Conservation (phyloP, 352 stramenopile species). For the Globisporangium apiculatum region DNA sequence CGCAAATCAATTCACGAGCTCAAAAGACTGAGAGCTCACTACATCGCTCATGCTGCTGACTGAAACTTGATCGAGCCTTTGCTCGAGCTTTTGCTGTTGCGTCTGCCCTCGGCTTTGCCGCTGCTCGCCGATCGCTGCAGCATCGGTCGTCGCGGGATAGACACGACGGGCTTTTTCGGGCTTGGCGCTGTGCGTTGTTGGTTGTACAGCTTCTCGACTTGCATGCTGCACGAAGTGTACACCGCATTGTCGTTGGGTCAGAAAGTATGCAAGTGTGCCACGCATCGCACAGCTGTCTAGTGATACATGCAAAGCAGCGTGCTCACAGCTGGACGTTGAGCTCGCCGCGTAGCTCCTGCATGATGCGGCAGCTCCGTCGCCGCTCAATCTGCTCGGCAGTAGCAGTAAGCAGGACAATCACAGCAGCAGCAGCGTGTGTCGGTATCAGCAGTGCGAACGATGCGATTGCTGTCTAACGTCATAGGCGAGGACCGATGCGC, state of each 20-base stretch:
- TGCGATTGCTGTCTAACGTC: not conserved
- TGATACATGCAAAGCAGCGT: not conserved
- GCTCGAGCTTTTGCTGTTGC: constrained; percentile 1
- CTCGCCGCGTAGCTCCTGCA: constrained; percentile 19
- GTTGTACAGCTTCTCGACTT: constrained; percentile 14
- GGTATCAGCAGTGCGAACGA: not conserved
- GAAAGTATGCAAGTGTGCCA: too few relatives aligned
- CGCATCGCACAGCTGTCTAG: not conserved
- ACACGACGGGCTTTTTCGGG: not conserved
- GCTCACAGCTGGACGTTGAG: constrained; percentile 15
- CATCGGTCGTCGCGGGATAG: not conserved
- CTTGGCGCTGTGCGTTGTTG: not conserved
- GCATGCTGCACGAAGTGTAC: constrained; percentile 3
- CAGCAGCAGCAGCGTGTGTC: not conserved
- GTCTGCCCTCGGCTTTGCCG: not conserved
- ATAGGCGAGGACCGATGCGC: too few relatives aligned
- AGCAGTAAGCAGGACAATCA: too few relatives aligned
- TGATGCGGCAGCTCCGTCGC: constrained; percentile 14
- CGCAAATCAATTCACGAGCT: too few relatives aligned
- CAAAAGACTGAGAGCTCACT: too few relatives aligned
- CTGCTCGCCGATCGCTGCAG: constrained; percentile 5
- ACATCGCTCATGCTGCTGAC: constrained; percentile 1
- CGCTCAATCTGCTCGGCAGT: constrained; percentile 13
- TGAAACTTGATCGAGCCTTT: constrained; percentile 6
- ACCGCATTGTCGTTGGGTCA: too few relatives aligned